Evolutionary conservation across 129 eudicot species (phyloP).

Genomic region (Flaveria robusta): DNA sequence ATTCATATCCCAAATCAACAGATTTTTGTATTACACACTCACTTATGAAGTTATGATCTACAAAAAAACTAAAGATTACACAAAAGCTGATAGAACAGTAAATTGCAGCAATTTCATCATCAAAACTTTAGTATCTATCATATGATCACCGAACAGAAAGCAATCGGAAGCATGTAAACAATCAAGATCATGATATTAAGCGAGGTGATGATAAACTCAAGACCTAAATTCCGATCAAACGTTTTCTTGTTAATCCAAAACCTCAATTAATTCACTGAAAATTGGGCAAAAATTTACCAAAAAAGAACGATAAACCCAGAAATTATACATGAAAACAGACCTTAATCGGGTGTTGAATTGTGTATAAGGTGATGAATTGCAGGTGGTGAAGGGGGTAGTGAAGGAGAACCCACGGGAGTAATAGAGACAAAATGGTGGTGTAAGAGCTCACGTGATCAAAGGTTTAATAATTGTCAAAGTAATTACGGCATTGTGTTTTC

Average conservation of each 20-base stretch:
- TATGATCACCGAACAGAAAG: not conserved
- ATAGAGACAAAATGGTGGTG: conserved; percentile 27
- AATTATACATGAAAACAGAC: conserved; percentile 6
- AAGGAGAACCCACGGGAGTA: conserved; percentile 10
- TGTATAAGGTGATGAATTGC: conserved; percentile 4
- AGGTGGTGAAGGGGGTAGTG: conserved; percentile 12
- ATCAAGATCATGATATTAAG: conserved; percentile 18
- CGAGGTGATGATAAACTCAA: conserved; percentile 9
- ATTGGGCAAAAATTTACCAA: not conserved
- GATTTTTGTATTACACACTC: conserved; percentile 2
- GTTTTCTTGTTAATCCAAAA: conserved; percentile 7
- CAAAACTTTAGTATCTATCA: conserved; percentile 23
- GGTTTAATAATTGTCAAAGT: conserved; percentile 12
- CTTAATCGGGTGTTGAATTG: conserved; percentile 23
- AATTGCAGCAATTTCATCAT: conserved; percentile 8
- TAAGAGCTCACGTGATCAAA: conserved; percentile 30
- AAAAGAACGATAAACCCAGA: not conserved
- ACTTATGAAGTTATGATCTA: conserved; percentile 5
- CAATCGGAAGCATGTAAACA: conserved; percentile 6
- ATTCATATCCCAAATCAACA: not conserved
- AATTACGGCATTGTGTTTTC: not conserved
- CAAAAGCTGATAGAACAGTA: conserved; percentile 5
- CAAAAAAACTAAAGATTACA: not conserved
- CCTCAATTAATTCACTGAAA: not conserved
- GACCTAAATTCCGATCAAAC: not conserved